Evolutionary conservation across 768 basidiomycete species (phyloP), one percentile per base, ranked within the genome.

Genomic region (Hemileccinum impolitum): DNA sequence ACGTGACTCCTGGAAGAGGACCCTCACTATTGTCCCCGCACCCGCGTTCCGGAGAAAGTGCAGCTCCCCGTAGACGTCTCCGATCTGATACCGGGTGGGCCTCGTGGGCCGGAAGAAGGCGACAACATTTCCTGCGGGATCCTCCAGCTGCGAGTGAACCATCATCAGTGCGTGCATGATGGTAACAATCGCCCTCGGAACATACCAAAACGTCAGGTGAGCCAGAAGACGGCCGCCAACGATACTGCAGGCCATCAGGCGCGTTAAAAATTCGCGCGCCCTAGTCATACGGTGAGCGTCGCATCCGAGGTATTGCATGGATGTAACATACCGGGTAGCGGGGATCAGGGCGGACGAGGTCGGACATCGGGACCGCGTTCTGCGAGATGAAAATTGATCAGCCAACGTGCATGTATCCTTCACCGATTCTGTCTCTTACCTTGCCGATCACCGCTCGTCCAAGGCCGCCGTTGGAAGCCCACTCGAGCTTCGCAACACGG

Each of bases 371-470:
- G 48, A 87, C 72, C 54, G 80, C 82, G 64, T 84, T 82, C 85
- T 91, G 69, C 31, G 53, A 56, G 56, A 54, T 50, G 60, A 53
- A 64, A 48, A 58, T 63, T 55, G 65, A 61, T 64, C 47, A 51
- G 59, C 47, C 49, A 47, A 52, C 50, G 54, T 45, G 58, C 54
- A 48, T 35, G 40, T n/a, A 3, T 50, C 52, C 15, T 36, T 17
- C 39, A 42, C 54, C 39, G 43, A 44, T 54, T 25, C 46, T 50
- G 48, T 45, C 58, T 65, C 62, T 47, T 55, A 88, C 89, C 77
- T 90, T 91, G 61, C 90, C 90, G 61, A 93, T 87, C 52, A 87
- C 76, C 59, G 89, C 84, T 60, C 90, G 87, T 52, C 90, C 90
- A 43, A 92, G 83, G 48, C 86, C 84, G 52, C 89, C 90, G 56